A percentile compares a stretch with the other conserved stretches of the same genome.
Evolutionary conservation across 169 alveolate species (phyloP).

Genomic region (Amoebophrya sp.): DNA sequence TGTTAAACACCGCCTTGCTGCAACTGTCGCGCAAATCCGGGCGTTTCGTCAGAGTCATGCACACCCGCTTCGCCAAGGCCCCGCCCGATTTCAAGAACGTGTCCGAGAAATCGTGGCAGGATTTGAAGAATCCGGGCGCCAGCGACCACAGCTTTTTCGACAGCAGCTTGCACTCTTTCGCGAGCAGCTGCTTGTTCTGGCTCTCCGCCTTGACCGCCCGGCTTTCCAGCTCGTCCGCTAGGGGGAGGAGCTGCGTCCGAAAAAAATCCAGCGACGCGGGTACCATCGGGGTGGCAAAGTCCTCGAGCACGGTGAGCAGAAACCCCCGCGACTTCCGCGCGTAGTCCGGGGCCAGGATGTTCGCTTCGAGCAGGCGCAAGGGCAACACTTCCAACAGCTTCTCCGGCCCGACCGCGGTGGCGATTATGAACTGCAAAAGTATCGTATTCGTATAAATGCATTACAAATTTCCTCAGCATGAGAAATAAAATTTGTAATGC

Average conservation of each 20-base stretch:
- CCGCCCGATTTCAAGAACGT: background rate
- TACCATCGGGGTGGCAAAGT: background rate
- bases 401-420: background rate
- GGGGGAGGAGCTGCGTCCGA: background rate
- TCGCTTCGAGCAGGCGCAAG: background rate
- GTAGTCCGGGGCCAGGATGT: background rate
- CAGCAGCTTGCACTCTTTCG: background rate
- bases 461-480: too few relatives aligned
- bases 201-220: background rate
- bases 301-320: background rate
- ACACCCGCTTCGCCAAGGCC: background rate
- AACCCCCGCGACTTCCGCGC: background rate
- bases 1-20: background rate
- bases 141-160: background rate
- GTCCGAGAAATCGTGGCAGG: background rate
- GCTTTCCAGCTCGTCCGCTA: background rate
- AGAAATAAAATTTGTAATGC: too few relatives aligned
- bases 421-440: too few relatives aligned
- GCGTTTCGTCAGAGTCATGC: background rate
- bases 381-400: background rate
- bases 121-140: background rate
- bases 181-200: background rate
- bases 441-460: too few relatives aligned
- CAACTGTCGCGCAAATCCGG: background rate
- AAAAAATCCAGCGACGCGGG: background rate